Conservation (phyloP, 768 basidiomycete genomes). For the Russula ochroleuca region DNA sequence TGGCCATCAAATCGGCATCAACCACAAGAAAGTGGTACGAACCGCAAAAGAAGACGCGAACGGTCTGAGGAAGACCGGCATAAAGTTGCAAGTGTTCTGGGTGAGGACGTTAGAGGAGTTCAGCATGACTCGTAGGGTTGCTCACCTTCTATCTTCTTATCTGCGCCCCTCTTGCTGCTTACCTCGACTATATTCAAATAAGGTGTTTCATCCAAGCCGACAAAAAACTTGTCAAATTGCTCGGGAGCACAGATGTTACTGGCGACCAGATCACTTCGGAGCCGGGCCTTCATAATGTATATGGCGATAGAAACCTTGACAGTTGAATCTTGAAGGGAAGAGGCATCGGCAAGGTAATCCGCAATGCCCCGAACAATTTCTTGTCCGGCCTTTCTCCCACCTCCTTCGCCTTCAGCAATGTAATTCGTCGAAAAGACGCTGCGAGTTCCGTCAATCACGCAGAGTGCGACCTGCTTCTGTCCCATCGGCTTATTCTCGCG, state of each 20-base stretch:
- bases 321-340: conserved; percentile 1
- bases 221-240: conserved; percentile 22
- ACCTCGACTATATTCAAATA: conserved; percentile 22
- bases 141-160: conserved; percentile 23
- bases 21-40: neutral
- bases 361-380: conserved; percentile 13
- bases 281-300: conserved; percentile 17
- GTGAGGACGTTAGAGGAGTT: neutral
- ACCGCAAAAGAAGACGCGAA: conserved; percentile 22
- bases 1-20: neutral
- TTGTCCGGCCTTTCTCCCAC: conserved; percentile 22
- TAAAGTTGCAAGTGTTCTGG: conserved; percentile 23
- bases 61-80: conserved; percentile 17
- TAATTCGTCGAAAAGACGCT: conserved; percentile 19
- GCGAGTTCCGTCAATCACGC: conserved; percentile 25
- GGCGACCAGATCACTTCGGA: conserved; percentile 15
- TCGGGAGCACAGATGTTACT: conserved; percentile 9
- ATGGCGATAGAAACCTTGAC: conserved; percentile 15
- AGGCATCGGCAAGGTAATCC: conserved; percentile 7
- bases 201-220: conserved; percentile 19
- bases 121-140: neutral
- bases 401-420: conserved; percentile 11
- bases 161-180: conserved; percentile 16
- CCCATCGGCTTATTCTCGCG: neutral
- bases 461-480: conserved; percentile 15